Percentiles rank a stretch among this genome's conserved stretches.
Conservation (phyloP, 1,284 basidiomycete species). For the Trametes sp. region DNA sequence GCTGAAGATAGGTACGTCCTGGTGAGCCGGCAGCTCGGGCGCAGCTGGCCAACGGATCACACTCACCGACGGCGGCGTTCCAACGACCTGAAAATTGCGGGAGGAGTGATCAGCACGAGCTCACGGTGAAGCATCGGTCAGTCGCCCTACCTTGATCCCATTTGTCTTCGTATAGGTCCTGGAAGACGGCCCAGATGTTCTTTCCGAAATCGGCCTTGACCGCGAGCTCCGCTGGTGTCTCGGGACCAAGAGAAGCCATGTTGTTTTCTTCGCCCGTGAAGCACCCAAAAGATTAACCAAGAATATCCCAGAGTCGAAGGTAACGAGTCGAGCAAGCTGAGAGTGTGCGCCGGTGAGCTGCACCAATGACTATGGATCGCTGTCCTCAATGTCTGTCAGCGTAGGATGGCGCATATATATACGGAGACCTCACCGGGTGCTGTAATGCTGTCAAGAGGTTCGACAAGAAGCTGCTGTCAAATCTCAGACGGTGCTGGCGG, state of each 20-base stretch:
- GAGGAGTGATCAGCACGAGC: neutral
- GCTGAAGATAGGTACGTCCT: constrained; percentile 20
- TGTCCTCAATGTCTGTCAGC: constrained; percentile 8
- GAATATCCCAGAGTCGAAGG: neutral
- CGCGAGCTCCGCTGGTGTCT: constrained; percentile 38
- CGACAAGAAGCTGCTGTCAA: constrained; percentile 28
- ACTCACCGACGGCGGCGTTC: constrained; percentile 39
- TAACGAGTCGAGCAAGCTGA: neutral
- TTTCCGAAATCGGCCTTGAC: constrained; percentile 41
- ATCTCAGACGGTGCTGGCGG: constrained; percentile 19
- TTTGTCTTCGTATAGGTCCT: constrained; percentile 41
- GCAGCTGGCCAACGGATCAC: constrained; percentile 11
- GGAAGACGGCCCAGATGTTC: constrained; percentile 41
- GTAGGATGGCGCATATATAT: constrained; percentile 17
- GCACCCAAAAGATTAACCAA: neutral
- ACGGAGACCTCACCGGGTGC: constrained; percentile 23
- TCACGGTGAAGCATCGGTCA: neutral
- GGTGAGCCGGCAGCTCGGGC: constrained; percentile 13
- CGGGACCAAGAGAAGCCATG: constrained; percentile 27
- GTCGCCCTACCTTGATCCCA: constrained; percentile 40
- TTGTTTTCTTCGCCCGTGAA: neutral
- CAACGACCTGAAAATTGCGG: constrained; percentile 34
- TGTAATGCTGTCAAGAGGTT: constrained; percentile 29
- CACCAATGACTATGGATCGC: neutral
- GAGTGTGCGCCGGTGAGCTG: neutral